Evolutionary conservation across 768 basidiomycete species (phyloP).

Genomic region (Russula griseocarnosa): DNA sequence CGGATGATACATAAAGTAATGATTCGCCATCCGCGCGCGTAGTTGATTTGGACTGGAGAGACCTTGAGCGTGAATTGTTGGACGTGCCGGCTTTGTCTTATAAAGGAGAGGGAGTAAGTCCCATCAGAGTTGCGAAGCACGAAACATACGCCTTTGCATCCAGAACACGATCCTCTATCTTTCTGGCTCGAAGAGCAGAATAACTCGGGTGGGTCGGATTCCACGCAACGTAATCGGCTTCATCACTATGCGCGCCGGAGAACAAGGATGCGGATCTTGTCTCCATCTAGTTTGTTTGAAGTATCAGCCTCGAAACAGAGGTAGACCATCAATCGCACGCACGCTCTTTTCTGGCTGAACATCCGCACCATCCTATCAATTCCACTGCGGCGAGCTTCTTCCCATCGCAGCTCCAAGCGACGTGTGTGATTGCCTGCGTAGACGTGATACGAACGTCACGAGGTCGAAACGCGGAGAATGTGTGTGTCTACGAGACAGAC

Average conservation of each 20-base stretch:
- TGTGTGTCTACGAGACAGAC: no score
- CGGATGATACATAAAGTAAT: constrained; percentile 58
- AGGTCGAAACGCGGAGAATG: no score
- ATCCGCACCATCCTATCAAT: no score
- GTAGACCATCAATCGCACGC: no score
- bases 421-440: no score
- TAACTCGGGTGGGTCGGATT: constrained; percentile 81
- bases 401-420: no score
- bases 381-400: no score
- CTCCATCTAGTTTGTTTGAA: constrained; percentile 54
- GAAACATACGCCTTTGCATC: constrained; percentile 71
- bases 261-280: no score
- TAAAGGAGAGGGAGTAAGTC: constrained; percentile 10
- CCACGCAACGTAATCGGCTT: constrained; percentile 81
- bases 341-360: no score
- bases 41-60: constrained; percentile 61
- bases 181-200: constrained; percentile 78
- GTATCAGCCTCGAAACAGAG: neutral
- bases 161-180: constrained; percentile 76
- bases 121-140: no score
- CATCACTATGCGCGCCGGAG: constrained; percentile 71
- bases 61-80: constrained; percentile 59
- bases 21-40: constrained; percentile 69
- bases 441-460: no score
- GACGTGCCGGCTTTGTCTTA: constrained; percentile 60